Evolutionary conservation across 2,329 filamentous ascomycete genomes (phyloP).

Genomic region (Fusarium incarnatum): DNA sequence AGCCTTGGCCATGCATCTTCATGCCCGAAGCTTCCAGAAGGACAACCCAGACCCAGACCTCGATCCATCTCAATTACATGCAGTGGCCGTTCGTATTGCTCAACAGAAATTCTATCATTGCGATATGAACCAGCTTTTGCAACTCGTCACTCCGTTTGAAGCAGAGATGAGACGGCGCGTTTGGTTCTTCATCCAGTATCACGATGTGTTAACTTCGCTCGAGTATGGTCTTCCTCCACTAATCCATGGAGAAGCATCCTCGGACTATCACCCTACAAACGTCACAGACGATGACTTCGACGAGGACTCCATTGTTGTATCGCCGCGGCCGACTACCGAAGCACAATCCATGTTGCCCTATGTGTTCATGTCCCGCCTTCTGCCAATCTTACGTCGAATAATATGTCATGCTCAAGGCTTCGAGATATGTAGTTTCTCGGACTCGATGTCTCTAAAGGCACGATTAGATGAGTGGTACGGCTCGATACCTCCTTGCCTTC

Average conservation of each 20-base stretch:
- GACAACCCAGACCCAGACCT: neutral
- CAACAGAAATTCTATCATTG: neutral
- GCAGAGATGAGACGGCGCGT: neutral
- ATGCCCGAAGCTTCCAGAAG: neutral
- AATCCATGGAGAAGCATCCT: neutral
- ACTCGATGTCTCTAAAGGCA: neutral
- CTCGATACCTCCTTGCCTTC: conserved; percentile 16
- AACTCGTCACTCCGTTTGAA: neutral
- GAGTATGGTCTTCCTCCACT: neutral
- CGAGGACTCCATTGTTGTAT: neutral
- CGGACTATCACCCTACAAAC: neutral
- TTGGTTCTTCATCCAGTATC: neutral
- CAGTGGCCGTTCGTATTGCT: neutral
- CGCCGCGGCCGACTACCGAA: neutral
- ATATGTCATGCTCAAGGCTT: conserved; percentile 17
- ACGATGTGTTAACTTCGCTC: neutral
- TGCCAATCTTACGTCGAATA: conserved; percentile 15
- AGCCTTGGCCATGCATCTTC: neutral
- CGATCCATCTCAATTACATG: neutral
- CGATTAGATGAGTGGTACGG: conserved; percentile 18
- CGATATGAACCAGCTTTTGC: neutral
- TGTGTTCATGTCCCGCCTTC: conserved; percentile 14
- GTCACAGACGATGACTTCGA: neutral
- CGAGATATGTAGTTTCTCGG: neutral
- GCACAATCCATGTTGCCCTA: neutral